Base-by-base conservation (phyloP, 192 early-diverging fungal genomes). In the Backusella tarrabulga region DNA sequence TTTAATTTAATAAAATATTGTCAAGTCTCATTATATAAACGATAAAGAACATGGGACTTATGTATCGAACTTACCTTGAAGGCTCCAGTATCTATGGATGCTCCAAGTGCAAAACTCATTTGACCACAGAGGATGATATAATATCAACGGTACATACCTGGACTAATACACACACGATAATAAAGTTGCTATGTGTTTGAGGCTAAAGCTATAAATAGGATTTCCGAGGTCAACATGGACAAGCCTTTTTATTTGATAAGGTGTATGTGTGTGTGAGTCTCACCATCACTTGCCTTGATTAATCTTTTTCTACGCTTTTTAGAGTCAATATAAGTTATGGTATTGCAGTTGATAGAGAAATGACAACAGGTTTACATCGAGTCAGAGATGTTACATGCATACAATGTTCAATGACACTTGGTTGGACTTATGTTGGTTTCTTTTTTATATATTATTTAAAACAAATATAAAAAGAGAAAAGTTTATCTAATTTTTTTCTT, bases 141-240 rank as follows among this genome's bases (percentile, higher is more conserved):
- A 60, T 76, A 52, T 80, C 79, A 21, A 73, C 15, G 26, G 79
- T 80, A 77, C 54, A 63, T 66, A 38, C 23, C 35, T 75, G 41
- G 41, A 26, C 52, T 50, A 50, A 50, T 6, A 50, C 38, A 40
- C 38, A 40, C 46, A 50, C 46, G 19, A 50, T 50, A 50, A 50
- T 50, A 50, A 50, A 50, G 46, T 50, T 50, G 17, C 46, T 7
- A 50, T 50, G 19, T 7, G 46, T 50, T 50, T n/a, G 46, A 50
- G 19, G 46, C 46, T 50, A 34, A 60, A 35, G 15, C 56, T 67
- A 46, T 56, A n/a, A 36, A 12, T 75, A 82, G 80, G 63, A 76
- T 63, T 82, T 82, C 69, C 72, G 72, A 76, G 80, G 80, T 52
- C 73, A 76, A 34, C 80, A 82, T 38, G 80, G 80, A 6, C 76